Evolutionary conservation across 2,329 filamentous ascomycete genomes (phyloP).

Genomic region (Penicillium frequentans): DNA sequence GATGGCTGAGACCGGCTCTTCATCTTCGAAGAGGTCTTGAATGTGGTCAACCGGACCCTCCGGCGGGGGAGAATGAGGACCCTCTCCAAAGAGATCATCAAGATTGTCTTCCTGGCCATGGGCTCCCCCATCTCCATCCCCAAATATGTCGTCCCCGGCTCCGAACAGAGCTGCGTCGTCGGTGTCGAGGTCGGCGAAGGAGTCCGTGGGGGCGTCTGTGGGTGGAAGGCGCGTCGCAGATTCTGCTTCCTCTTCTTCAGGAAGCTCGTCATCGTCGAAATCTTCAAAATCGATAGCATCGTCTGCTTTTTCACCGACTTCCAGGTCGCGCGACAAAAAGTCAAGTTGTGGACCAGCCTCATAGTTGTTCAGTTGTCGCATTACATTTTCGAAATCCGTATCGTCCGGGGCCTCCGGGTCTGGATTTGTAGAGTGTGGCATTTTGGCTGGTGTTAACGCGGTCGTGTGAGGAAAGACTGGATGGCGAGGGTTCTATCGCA

Average conservation of each 20-base stretch:
- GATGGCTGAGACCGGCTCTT: constrained; percentile 16
- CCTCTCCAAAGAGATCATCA: constrained; percentile 52
- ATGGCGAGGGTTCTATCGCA: not conserved
- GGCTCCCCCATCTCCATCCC: constrained; percentile 23
- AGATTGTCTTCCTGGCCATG: constrained; percentile 39
- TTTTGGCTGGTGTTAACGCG: constrained; percentile 15
- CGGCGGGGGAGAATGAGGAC: constrained; percentile 34
- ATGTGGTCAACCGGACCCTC: constrained; percentile 31
- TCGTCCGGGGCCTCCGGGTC: constrained; percentile 35
- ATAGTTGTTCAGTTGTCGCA: constrained; percentile 43
- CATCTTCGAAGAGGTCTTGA: constrained; percentile 35
- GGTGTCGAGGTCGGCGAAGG: constrained; percentile 27
- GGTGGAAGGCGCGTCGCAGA: constrained; percentile 36
- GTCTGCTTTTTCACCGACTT: constrained; percentile 74
- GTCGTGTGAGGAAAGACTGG: not conserved
- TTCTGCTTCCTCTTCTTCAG: constrained; percentile 55
- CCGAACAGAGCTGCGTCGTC: constrained; percentile 43
- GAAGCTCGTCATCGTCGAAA: constrained; percentile 87
- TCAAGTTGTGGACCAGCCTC: constrained; percentile 38
- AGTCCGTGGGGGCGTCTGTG: constrained; percentile 53
- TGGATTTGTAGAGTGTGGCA: constrained; percentile 41
- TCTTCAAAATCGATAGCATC: constrained; percentile 90
- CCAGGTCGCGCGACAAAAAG: constrained; percentile 41
- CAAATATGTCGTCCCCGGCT: constrained; percentile 24
- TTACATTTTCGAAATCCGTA: constrained; percentile 42